A percentile compares a stretch with the other conserved stretches of the same genome.
Evolutionary conservation across 2,329 filamentous ascomycete species (phyloP).

Genomic region (Leptodontidium sp.): DNA sequence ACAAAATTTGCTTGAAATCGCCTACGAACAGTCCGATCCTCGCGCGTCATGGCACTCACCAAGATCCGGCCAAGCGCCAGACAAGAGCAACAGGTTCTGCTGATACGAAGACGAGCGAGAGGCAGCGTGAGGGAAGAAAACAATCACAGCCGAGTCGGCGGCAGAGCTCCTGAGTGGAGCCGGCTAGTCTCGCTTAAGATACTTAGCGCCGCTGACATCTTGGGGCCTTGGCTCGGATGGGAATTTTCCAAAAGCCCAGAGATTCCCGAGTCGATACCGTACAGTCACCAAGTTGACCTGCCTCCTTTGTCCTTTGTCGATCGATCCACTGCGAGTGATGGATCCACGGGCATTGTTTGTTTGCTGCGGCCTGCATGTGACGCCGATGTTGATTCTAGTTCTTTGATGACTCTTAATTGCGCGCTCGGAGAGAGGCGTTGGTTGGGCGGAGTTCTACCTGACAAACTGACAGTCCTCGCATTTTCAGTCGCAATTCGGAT

Average conservation of each 20-base stretch:
- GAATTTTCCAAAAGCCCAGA: slow-evolving; percentile 12
- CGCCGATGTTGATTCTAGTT: background rate
- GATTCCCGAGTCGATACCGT: background rate
- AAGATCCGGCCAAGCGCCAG: slow-evolving; percentile 9
- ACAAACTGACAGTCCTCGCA: background rate
- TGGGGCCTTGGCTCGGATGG: slow-evolving; percentile 13
- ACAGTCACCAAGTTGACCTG: background rate
- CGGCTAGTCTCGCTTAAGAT: background rate
- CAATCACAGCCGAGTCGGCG: background rate
- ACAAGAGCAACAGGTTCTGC: no score
- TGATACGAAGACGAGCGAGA: background rate
- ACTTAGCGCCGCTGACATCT: slow-evolving; percentile 18
- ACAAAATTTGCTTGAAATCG: background rate
- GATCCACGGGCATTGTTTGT: background rate
- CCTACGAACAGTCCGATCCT: background rate
- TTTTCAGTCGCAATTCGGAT: background rate
- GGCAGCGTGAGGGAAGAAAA: background rate
- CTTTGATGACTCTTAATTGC: background rate
- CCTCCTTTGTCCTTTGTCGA: background rate
- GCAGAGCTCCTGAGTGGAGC: background rate
- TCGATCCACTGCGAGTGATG: background rate
- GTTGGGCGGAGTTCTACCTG: background rate
- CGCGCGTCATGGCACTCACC: slow-evolving; percentile 1
- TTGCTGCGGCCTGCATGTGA: slow-evolving; percentile 1
- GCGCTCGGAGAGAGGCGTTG: background rate